A percentile compares a stretch with the other conserved stretches of the same genome.
Evolutionary conservation across 306 rosid genomes (phyloP).

Genomic region (Psophocarpus tetragonolobus): DNA sequence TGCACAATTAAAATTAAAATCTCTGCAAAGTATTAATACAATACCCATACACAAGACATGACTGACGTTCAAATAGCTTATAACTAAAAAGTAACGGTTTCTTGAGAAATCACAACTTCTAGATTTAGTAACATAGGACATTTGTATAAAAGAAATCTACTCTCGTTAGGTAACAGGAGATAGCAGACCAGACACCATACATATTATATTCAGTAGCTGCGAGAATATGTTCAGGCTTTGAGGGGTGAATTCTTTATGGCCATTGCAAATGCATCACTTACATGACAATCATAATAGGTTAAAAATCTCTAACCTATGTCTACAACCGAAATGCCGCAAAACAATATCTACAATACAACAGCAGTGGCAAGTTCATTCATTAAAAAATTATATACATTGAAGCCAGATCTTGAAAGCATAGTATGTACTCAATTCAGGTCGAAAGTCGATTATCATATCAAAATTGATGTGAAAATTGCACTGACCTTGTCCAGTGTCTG

Average conservation of each 20-base stretch:
- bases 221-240: not conserved
- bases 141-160: not conserved
- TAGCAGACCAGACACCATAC: not conserved
- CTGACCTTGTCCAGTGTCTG: constrained; percentile 98
- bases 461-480: not conserved
- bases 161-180: not conserved
- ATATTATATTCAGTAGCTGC: not conserved
- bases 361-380: not conserved
- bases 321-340: not conserved
- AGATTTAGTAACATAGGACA: not conserved
- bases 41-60: not conserved
- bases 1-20: not conserved
- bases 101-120: not conserved
- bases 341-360: not conserved
- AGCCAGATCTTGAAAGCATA: not conserved
- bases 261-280: not conserved
- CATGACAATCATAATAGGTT: not conserved
- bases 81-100: not conserved
- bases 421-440: not conserved
- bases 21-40: not conserved
- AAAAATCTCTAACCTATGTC: not conserved
- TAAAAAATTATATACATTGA: not conserved
- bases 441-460: constrained; percentile 17
- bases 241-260: not conserved
- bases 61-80: not conserved